Conservation (phyloP, 2,329 filamentous ascomycete genomes). For the Myriosclerotinia scirpicola region DNA sequence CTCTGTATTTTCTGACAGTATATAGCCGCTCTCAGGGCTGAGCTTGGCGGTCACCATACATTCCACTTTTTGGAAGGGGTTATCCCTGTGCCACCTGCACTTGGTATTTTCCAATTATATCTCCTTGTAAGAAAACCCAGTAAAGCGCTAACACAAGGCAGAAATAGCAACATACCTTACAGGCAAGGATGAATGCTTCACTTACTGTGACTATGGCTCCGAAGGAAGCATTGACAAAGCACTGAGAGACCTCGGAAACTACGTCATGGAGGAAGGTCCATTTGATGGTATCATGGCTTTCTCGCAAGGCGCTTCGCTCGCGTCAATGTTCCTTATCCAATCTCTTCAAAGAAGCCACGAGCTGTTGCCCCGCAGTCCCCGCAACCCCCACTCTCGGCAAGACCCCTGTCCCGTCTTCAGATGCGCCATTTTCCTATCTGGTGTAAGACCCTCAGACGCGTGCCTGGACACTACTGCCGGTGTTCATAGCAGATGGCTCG, state of each 20-base stretch:
- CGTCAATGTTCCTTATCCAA: background rate
- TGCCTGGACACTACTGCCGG: background rate
- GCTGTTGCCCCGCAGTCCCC: background rate
- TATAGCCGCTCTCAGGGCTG: conserved; percentile 2
- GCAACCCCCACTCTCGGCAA: background rate
- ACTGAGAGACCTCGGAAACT: background rate
- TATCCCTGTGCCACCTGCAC: background rate
- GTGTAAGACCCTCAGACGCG: background rate
- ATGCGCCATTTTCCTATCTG: conserved; percentile 13
- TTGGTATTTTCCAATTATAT: background rate
- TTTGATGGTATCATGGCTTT: conserved; percentile 16
- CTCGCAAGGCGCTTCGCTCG: conserved; percentile 1
- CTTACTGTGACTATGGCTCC: conserved; percentile 2
- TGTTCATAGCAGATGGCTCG: background rate
- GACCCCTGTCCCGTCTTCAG: conserved; percentile 2
- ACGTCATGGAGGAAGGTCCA: conserved; percentile 6
- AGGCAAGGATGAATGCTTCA: conserved; percentile 3
- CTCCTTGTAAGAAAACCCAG: background rate
- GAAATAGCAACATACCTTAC: background rate
- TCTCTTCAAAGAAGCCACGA: background rate
- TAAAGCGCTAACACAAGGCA: background rate
- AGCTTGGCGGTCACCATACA: conserved; percentile 8
- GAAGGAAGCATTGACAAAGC: conserved; percentile 1
- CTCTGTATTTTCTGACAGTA: background rate
- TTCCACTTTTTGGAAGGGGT: conserved; percentile 6